phyloP scores from a whole-genome alignment of 352 stramenopile genomes.

The Ophiocytium majus region DNA sequence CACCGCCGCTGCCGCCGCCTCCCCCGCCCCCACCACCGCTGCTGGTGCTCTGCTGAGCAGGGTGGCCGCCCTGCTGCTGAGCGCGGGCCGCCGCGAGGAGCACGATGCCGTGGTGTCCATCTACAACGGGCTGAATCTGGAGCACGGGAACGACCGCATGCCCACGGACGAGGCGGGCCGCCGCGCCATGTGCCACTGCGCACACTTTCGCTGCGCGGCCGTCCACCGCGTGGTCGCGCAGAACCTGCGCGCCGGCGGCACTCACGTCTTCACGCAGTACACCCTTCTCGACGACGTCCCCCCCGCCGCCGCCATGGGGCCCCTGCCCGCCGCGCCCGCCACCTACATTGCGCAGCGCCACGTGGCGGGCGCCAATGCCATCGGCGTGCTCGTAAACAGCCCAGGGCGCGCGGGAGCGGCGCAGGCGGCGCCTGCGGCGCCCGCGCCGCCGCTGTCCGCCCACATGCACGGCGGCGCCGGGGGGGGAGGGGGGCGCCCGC shows the following conservation, averaged over 20 bases:
- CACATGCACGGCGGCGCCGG: too few relatives aligned
- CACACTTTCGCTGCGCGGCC: neutral
- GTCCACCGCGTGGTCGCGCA: neutral
- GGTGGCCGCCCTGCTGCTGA: conserved; percentile 10
- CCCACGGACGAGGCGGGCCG: neutral
- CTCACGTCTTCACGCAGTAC: neutral
- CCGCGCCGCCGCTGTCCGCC: neutral
- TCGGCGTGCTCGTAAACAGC: neutral
- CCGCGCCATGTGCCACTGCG: neutral
- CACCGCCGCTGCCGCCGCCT: too few relatives aligned
- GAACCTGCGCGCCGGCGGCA: neutral
- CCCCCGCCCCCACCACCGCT: too few relatives aligned
- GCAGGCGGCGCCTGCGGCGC: too few relatives aligned
- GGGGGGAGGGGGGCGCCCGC: too few relatives aligned
- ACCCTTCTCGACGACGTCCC: neutral
- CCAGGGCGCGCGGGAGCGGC: too few relatives aligned
- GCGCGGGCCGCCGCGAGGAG: neutral
- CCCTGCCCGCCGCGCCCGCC: neutral
- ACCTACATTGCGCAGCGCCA: neutral
- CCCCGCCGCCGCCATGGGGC: too few relatives aligned
- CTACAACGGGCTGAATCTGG: neutral
- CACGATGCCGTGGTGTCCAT: neutral
- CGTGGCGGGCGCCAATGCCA: too few relatives aligned
- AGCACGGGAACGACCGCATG: neutral
- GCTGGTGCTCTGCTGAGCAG: too few relatives aligned